Conservation (phyloP, 768 basidiomycete species). For the Pisolithus marmoratus region DNA sequence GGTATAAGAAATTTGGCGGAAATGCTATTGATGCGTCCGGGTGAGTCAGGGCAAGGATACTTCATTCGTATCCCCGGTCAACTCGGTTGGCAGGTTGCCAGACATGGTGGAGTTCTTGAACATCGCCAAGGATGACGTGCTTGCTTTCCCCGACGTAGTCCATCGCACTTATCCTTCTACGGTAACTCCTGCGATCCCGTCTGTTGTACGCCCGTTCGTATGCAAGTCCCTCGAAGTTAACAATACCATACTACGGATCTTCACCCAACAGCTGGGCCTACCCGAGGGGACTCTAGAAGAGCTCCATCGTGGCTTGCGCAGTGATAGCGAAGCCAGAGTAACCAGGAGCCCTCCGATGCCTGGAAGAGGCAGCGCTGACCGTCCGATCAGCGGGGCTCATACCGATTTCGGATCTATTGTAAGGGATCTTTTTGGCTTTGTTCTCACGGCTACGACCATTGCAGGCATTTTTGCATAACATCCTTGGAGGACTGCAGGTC, state of each 20-base stretch:
- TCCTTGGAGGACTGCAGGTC: conserved; percentile 66
- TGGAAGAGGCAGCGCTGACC: conserved; percentile 21
- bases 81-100: conserved; percentile 13
- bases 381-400: conserved; percentile 54
- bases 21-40: conserved; percentile 60
- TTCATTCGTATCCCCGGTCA: background rate
- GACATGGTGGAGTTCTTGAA: conserved; percentile 64
- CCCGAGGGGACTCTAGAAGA: conserved; percentile 40
- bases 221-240: conserved; percentile 54
- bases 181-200: conserved; percentile 44
- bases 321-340: conserved; percentile 53
- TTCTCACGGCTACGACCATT: background rate
- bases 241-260: conserved; percentile 44
- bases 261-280: conserved; percentile 52
- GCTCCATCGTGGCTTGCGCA: conserved; percentile 43
- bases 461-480: conserved; percentile 58
- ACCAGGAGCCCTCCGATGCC: conserved; percentile 44
- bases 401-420: conserved; percentile 75
- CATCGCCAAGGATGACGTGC: conserved; percentile 61
- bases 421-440: conserved; percentile 9
- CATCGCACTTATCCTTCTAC: conserved; percentile 54
- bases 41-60: conserved; percentile 8
- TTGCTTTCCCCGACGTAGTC: conserved; percentile 49
- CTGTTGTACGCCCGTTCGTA: conserved; percentile 49
- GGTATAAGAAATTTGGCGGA: conserved; percentile 58